phyloP scores from a whole-genome alignment of 208 protist species.

The Leishmania mexicana region DNA sequence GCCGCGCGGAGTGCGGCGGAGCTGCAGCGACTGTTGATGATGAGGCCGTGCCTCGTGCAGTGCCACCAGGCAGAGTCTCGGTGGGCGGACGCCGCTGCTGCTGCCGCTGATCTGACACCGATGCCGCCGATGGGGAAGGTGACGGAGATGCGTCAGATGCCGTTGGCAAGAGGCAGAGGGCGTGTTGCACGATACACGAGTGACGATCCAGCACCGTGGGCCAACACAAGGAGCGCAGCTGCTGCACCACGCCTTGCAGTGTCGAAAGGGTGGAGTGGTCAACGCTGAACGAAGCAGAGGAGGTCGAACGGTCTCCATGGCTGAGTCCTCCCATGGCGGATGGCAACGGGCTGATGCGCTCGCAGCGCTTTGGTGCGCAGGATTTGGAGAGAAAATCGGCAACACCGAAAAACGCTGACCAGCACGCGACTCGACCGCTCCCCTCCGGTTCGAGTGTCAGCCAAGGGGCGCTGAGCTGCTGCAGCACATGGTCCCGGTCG shows the following conservation, averaged over 20 bases:
- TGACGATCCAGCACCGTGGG: conserved; percentile 42
- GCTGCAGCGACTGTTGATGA: neutral
- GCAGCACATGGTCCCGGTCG: neutral
- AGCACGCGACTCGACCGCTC: conserved; percentile 1
- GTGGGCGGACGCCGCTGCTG: neutral
- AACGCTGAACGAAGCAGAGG: neutral
- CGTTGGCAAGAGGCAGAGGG: conserved; percentile 26
- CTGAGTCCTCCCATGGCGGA: neutral
- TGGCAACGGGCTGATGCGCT: neutral
- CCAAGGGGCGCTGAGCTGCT: conserved; percentile 9
- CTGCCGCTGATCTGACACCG: neutral
- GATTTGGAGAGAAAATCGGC: neutral
- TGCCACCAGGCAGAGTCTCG: neutral
- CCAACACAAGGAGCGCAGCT: conserved; percentile 58
- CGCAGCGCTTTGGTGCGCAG: neutral
- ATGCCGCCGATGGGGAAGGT: neutral
- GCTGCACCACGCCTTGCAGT: conserved; percentile 17
- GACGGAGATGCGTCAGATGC: neutral
- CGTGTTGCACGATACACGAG: conserved; percentile 36
- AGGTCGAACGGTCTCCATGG: neutral
- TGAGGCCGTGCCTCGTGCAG: neutral
- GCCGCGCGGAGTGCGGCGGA: neutral
- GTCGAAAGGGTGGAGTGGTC: neutral
- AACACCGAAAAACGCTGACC: conserved; percentile 1
- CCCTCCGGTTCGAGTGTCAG: neutral